A percentile compares a stretch with the other conserved stretches of the same genome.
Conservation (phyloP, 768 basidiomycete species). For the Zangia roseola region DNA sequence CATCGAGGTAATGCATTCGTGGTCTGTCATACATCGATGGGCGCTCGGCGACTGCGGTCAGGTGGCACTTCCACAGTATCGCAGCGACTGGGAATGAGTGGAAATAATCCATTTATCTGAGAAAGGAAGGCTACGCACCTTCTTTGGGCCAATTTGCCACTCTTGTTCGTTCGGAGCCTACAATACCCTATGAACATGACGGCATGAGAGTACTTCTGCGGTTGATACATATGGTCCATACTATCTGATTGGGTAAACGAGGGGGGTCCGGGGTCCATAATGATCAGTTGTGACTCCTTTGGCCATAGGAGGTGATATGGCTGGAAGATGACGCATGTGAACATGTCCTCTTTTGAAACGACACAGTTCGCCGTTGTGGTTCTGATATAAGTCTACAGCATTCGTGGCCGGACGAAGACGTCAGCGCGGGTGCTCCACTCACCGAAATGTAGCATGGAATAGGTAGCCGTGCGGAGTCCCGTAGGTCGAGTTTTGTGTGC, state of each 20-base stretch:
- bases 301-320: not conserved
- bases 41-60: not conserved
- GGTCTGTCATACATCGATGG: not conserved
- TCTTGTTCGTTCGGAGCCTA: slow-evolving; percentile 10
- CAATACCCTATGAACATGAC: slow-evolving; percentile 20
- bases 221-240: not conserved
- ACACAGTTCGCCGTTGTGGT: not conserved
- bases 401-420: too few species aligned
- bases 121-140: not conserved
- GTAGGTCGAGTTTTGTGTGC: not conserved
- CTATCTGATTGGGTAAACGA: too few species aligned
- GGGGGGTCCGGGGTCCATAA: slow-evolving; percentile 15
- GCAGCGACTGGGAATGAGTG: not conserved
- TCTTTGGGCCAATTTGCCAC: not conserved
- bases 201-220: slow-evolving; percentile 6
- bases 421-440: slow-evolving; percentile 42
- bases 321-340: not conserved
- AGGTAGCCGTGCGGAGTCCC: not conserved
- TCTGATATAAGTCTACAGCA: not conserved
- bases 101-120: not conserved
- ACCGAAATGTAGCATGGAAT: not conserved
- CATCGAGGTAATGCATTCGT: not conserved
- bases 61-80: not conserved
- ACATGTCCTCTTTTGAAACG: not conserved
- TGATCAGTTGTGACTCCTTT: not conserved